phyloP scores from a whole-genome alignment of 2,329 filamentous ascomycete species.

The Colletotrichum sp. region DNA sequence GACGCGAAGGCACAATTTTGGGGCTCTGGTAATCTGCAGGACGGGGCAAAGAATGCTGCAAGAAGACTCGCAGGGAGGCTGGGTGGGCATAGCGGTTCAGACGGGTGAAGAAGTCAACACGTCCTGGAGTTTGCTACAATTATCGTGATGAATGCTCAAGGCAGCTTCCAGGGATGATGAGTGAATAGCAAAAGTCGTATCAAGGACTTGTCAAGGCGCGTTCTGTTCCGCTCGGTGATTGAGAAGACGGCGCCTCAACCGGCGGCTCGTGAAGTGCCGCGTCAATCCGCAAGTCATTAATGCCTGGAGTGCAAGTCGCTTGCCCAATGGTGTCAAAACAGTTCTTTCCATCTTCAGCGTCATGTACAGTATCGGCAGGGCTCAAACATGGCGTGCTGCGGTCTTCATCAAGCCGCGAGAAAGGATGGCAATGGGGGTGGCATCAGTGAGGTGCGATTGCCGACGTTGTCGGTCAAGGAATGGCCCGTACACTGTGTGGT shows the following conservation, averaged over 20 bases:
- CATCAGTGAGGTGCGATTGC: not conserved
- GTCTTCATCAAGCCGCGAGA: not conserved
- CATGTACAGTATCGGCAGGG: not conserved
- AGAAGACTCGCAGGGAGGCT: not conserved
- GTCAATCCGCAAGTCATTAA: too few species aligned
- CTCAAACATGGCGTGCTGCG: not conserved
- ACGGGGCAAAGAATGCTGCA: not conserved
- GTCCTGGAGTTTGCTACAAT: not conserved
- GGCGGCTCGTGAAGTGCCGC: too few species aligned
- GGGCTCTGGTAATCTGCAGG: not conserved
- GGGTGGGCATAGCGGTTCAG: not conserved
- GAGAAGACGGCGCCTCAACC: not conserved
- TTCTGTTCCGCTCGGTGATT: not conserved
- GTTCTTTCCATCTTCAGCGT: not conserved
- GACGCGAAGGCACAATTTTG: not conserved
- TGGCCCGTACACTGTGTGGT: too few species aligned
- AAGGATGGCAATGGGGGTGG: not conserved
- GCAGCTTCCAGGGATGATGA: not conserved
- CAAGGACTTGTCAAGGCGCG: not conserved
- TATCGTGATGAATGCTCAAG: not conserved
- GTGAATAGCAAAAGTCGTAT: not conserved
- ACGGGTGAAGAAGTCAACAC: not conserved
- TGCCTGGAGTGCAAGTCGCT: not conserved
- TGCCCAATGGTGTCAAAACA: not conserved
- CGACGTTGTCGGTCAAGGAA: too few species aligned